Conservation (phyloP, 108 stramenopile genomes). For the Cyclotella cryptica region DNA sequence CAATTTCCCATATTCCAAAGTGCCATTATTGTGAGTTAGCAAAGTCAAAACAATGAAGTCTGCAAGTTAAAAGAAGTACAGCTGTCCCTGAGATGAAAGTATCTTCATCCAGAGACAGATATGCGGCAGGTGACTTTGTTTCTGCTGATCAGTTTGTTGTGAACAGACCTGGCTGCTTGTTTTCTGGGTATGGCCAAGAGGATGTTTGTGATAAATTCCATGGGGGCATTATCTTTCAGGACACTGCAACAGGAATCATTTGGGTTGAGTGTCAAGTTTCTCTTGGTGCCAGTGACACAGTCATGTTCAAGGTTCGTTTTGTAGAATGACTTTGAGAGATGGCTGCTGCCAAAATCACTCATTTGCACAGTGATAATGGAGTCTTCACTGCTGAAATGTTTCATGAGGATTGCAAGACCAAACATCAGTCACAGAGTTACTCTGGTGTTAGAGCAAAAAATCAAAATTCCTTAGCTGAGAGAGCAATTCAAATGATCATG, state of each 20-base stretch:
- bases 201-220: not conserved
- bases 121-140: conserved; percentile 39
- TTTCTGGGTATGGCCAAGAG: conserved; percentile 38
- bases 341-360: conserved; percentile 26
- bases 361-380: conserved; percentile 47
- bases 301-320: conserved; percentile 35
- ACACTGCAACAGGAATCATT: conserved; percentile 33
- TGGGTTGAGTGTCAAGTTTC: conserved; percentile 37
- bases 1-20: not conserved
- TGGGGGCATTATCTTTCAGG: conserved; percentile 55
- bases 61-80: too few relatives aligned
- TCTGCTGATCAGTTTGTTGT: conserved; percentile 49
- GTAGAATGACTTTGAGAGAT: conserved; percentile 23
- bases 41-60: too few relatives aligned
- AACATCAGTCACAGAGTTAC: conserved; percentile 25
- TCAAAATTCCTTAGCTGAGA: conserved; percentile 1
- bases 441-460: not conserved
- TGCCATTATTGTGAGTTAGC: not conserved
- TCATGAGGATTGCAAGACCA: not conserved
- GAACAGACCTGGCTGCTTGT: conserved; percentile 35
- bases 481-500: not conserved
- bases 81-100: too few relatives aligned
- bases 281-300: conserved; percentile 43
- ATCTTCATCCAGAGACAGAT: not conserved
- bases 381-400: conserved; percentile 26